These are phyloP conservation scores for Cyclotella atomus DNA, from an alignment of 108 stramenopile genomes.

Conservation along the genomic window DNA sequence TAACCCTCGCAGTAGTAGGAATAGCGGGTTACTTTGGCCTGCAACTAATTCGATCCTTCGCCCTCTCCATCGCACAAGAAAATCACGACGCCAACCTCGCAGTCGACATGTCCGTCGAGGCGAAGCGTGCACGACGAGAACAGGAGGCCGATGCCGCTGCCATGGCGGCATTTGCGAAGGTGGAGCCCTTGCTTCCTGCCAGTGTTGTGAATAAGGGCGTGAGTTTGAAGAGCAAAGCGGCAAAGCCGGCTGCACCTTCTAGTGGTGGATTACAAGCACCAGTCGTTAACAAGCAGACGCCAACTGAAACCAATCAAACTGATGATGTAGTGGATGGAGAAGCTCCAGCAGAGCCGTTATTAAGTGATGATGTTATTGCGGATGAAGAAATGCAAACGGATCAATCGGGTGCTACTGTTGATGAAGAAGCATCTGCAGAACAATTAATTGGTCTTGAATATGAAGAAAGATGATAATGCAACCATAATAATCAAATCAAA, in stretches of 20 bases:
- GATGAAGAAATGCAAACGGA: not conserved
- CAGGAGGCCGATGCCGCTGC: conserved; percentile 78
- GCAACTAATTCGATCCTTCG: conserved; percentile 69
- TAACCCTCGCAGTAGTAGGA: conserved; percentile 65
- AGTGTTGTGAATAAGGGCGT: conserved; percentile 35
- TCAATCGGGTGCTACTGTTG: not conserved
- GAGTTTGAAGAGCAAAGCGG: not conserved
- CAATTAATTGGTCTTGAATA: no score
- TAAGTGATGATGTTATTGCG: not conserved
- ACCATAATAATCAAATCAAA: no score
- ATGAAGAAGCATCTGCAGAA: not conserved
- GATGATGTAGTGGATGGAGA: not conserved
- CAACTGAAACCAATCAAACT: not conserved
- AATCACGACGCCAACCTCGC: conserved; percentile 80
- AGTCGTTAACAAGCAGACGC: not conserved
- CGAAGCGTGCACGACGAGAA: conserved; percentile 64
- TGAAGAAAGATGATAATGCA: no score
- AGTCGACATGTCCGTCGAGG: conserved; percentile 71
- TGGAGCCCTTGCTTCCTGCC: conserved; percentile 66
- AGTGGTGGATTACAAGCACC: conserved; percentile 9
- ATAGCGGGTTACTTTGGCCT: conserved; percentile 62
- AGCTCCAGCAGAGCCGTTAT: not conserved
- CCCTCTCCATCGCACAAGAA: conserved; percentile 82
- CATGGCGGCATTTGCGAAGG: conserved; percentile 73
- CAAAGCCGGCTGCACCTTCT: conserved; percentile 13